Percentiles rank a stretch among this genome's conserved stretches.
phyloP scores from a whole-genome alignment of 1,139 yeast genomes.

The Zygosaccharomyces sapae region DNA sequence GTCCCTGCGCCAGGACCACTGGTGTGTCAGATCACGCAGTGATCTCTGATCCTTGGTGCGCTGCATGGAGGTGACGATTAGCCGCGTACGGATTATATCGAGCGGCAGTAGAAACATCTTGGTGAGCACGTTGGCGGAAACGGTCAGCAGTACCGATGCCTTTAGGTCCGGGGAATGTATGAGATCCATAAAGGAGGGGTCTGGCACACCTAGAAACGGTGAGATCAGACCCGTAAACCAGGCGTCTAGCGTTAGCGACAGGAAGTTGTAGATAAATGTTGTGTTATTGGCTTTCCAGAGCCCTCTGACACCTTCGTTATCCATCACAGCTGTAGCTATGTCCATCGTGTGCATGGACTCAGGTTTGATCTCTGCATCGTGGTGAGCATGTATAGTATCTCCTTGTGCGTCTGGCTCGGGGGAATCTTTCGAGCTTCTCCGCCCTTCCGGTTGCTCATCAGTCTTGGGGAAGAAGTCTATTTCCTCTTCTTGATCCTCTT shows the following conservation, averaged over 20 bases:
- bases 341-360: constrained; percentile 65
- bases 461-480: constrained; percentile 49
- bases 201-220: constrained; percentile 81
- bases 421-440: not conserved
- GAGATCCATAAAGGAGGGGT: constrained; percentile 80
- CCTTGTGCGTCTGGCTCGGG: not conserved
- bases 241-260: constrained; percentile 76
- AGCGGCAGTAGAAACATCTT: constrained; percentile 78
- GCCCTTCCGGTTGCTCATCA: constrained; percentile 10
- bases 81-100: constrained; percentile 71
- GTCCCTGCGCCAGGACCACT: constrained; percentile 41
- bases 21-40: constrained; percentile 36
- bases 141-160: constrained; percentile 60
- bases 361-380: constrained; percentile 47
- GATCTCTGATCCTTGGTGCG: constrained; percentile 30
- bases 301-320: constrained; percentile 80
- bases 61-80: constrained; percentile 55
- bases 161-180: constrained; percentile 77
- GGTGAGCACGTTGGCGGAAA: constrained; percentile 68
- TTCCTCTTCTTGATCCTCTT: constrained; percentile 43
- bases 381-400: not conserved
- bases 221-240: constrained; percentile 89
- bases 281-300: constrained; percentile 85
- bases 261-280: constrained; percentile 70
- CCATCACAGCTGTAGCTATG: constrained; percentile 61